Evolutionary conservation across 345 rosid species (phyloP), one percentile per base, ranked within the genome.

Genomic region (Draba incana): DNA sequence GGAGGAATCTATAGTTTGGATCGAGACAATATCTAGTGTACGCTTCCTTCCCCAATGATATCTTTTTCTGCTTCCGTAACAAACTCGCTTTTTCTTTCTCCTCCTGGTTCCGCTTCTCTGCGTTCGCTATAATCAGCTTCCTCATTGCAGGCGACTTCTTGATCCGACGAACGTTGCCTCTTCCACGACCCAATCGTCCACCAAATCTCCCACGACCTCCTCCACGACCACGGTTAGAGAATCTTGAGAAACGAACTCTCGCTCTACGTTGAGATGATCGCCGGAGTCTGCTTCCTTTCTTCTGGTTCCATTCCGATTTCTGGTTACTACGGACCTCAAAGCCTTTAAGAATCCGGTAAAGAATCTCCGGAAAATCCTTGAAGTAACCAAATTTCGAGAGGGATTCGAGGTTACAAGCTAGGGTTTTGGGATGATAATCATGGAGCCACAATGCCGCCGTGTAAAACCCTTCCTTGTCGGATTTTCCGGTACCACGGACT

Each of bases 391-490:
- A 84, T 7, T 48, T 43, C 0, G 70, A 82, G 33, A 83, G 65
- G 0, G 77, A 37, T 2, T 78, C 80, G 9, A 79, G 73, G 30
- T 80, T 89, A 43, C 79, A 79, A 0, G 93, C 86, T 3, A 89
- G 75, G 1, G 92, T 87, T 65, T 78, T 79, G 3, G 97, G 94
- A 65, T 84, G 89, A 60, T 75, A 35, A 10, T 66, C 50, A 45
- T 84, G 85, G 11, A 88, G 80, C 92, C 92, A 89, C 24, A 81
- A 42, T 3, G 92, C 88, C 2, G 84, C 83, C 1, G 78, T 62
- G 38, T 80, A 81, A 75, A 84, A 89, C 15, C 92, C 96, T 74
- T 84, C 86, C 71, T 79, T 85, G 51, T 90, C 88, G 0, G 85
- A 75, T 46, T 90, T 87, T 4, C 90, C 88, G 0, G 85, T 83